Base-by-base conservation (phyloP, 2,329 filamentous ascomycete species). In the Trichoderma sp. region DNA sequence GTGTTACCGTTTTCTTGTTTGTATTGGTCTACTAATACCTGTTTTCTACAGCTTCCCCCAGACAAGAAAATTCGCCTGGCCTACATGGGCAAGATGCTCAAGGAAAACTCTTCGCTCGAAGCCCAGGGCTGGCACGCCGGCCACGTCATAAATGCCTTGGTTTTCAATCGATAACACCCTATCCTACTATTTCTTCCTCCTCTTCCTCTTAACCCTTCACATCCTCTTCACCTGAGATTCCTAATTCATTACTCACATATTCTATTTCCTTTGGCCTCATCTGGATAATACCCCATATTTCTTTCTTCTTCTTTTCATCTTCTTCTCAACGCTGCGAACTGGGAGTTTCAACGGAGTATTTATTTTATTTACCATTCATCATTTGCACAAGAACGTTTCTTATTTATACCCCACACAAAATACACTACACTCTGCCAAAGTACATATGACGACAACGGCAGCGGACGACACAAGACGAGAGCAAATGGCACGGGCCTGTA, bases 51-150 rank as follows among this genome's bases (percentile, higher is more conserved):
- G 91, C 83, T 95, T 36, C 80, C 86, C 2, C 78, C 84, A 8
- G 84, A 83, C 58, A 89, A 88, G 73, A 87, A 85, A 62, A 84
- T 97, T 65, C 89, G 89, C 68, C 87, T 97, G 72, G 91, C 90
- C 23, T 97, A 97, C 79, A 87, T 96, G 81, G 95, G 95, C 75
- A 93, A 90, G 78, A 88, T 95, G 65, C 86, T 97, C 59, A 90
- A 90, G 74, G 93, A 95, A 74, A 85, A 86, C 68, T 79, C 88
- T 23, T 86, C 91, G 1, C 83, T 97, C 20, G 80, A 84, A 58
- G 86, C 87, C 3, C 92, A 96, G 76, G 92, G 92, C 63, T 97
- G 93, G 92, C 88, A 90, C 76, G 85, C 88, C 73, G 92, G 90
- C 43, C 88, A 96, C 78, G 85, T 96, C 39, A 82, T 97, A 69